These are phyloP conservation scores for Pseudogymnoascus verrucosus DNA, from an alignment of 2,329 filamentous ascomycete species.

Conservation along the genomic window DNA sequence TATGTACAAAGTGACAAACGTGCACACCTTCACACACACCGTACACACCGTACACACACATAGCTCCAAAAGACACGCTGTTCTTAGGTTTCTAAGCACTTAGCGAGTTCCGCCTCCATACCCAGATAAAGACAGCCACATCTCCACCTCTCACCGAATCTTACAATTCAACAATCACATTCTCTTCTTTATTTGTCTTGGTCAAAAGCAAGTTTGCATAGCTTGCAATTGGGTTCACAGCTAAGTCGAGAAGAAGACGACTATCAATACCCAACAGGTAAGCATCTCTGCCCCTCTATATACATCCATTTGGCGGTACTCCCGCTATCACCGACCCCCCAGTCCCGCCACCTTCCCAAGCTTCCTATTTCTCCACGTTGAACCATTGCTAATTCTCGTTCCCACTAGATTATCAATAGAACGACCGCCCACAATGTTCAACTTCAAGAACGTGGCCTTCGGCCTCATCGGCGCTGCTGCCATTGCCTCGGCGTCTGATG, in stretches of 20 bases:
- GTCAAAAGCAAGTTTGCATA: constrained; percentile 5
- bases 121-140: constrained; percentile 4
- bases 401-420: not conserved
- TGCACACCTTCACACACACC: not conserved
- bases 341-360: constrained; percentile 1
- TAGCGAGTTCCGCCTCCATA: not conserved
- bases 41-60: not conserved
- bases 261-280: not conserved
- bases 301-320: not conserved
- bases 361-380: not conserved
- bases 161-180: constrained; percentile 1
- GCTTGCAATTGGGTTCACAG: constrained; percentile 6
- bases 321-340: not conserved
- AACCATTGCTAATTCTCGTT: not conserved
- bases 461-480: constrained; percentile 33
- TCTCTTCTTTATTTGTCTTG: constrained; percentile 7
- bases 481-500: constrained; percentile 66
- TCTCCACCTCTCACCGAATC: not conserved
- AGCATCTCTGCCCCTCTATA: not conserved
- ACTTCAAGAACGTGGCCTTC: constrained; percentile 25
- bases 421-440: constrained; percentile 22
- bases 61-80: constrained; percentile 9
- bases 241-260: constrained; percentile 1
- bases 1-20: constrained; percentile 7
- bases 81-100: constrained; percentile 9